A percentile compares a stretch with the other conserved stretches of the same genome.
Conservation (phyloP, 2,329 filamentous ascomycete species). For the Thielaviopsis euricoi region DNA sequence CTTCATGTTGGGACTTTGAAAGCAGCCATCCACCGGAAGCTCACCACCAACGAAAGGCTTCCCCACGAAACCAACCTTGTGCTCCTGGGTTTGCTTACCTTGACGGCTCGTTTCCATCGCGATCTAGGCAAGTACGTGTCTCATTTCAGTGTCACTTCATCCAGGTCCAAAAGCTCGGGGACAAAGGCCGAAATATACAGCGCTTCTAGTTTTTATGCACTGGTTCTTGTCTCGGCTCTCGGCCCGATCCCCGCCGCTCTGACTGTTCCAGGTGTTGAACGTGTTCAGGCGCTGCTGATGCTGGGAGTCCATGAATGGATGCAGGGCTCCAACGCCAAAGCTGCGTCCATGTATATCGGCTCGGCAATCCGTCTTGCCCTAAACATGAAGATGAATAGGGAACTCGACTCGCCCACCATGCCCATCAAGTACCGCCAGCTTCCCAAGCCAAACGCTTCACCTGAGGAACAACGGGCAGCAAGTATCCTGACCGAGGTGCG, state of each 20-base stretch:
- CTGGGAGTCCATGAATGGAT: constrained; percentile 57
- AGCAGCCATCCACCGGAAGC: constrained; percentile 3
- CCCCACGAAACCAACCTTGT: constrained; percentile 38
- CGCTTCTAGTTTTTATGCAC: constrained; percentile 49
- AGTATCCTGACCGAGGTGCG: constrained; percentile 43
- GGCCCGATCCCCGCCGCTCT: constrained; percentile 31
- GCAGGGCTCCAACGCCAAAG: constrained; percentile 40
- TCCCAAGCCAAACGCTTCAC: constrained; percentile 9
- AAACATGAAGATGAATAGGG: constrained; percentile 27
- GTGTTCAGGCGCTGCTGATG: constrained; percentile 54
- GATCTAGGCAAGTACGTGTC: constrained; percentile 39
- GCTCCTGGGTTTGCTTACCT: constrained; percentile 48
- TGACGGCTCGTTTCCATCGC: constrained; percentile 53
- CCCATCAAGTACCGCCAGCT: not conserved
- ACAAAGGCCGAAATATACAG: constrained; percentile 31
- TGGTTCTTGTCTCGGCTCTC: constrained; percentile 35
- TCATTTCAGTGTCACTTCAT: constrained; percentile 21
- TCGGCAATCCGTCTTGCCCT: constrained; percentile 48
- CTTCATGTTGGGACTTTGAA: constrained; percentile 49
- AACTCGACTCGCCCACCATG: constrained; percentile 2
- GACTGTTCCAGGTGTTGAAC: constrained; percentile 39
- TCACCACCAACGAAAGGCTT: constrained; percentile 18
- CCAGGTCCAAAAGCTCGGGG: constrained; percentile 17
- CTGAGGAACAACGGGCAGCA: constrained; percentile 14
- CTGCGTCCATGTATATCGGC: constrained; percentile 37